These are phyloP conservation scores for Potentilla sterilis DNA, from an alignment of 306 rosid species.

Conservation along the genomic window DNA sequence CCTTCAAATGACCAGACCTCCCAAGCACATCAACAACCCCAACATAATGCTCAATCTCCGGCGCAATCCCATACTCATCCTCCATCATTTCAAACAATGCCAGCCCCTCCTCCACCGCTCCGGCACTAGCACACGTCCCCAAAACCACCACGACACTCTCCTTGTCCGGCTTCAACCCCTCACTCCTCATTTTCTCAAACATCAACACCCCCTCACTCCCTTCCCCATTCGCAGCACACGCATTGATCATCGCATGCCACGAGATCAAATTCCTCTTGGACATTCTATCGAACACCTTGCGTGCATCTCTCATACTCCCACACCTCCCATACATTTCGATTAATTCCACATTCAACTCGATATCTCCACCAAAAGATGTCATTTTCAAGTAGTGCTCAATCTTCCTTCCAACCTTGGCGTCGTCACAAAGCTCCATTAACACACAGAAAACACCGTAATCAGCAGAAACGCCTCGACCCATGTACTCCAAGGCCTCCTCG, in stretches of 20 bases:
- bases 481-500: constrained; percentile 49
- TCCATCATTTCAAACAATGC: constrained; percentile 46
- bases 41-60: constrained; percentile 53
- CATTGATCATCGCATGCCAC: constrained; percentile 70
- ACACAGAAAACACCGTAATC: constrained; percentile 49
- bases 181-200: constrained; percentile 56
- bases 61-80: constrained; percentile 48
- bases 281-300: constrained; percentile 74
- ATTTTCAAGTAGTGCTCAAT: constrained; percentile 51
- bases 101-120: constrained; percentile 64
- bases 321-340: constrained; percentile 47
- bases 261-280: constrained; percentile 39
- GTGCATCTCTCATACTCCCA: constrained; percentile 68
- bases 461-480: constrained; percentile 62
- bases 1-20: constrained; percentile 64
- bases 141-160: constrained; percentile 54
- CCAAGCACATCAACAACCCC: constrained; percentile 56
- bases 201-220: constrained; percentile 56
- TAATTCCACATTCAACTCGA: constrained; percentile 50
- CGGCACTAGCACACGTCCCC: constrained; percentile 58
- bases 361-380: constrained; percentile 42
- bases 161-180: constrained; percentile 43
- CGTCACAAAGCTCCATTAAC: constrained; percentile 52
- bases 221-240: constrained; percentile 47
- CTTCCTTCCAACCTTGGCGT: constrained; percentile 42